A percentile compares a stretch with the other conserved stretches of the same genome.
Evolutionary conservation across 306 rosid species (phyloP).

Genomic region (Luffa aegyptiaca): DNA sequence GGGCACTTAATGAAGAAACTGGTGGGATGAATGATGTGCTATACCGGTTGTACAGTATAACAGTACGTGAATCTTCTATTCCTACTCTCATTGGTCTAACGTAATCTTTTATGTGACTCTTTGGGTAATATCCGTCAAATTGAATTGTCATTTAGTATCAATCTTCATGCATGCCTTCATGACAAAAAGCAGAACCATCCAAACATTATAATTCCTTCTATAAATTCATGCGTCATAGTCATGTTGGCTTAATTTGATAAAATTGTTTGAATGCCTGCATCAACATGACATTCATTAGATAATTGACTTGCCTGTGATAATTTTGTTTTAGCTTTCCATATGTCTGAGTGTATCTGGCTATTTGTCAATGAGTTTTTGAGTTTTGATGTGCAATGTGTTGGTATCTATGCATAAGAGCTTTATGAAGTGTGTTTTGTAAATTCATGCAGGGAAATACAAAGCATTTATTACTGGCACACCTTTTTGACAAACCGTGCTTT

Average conservation of each 20-base stretch:
- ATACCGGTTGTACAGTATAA: constrained; percentile 53
- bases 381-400: background rate
- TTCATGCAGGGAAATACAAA: constrained; percentile 42
- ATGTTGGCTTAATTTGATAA: background rate
- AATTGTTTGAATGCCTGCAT: background rate
- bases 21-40: constrained; percentile 99
- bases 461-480: constrained; percentile 74
- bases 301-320: background rate
- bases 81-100: constrained; percentile 4
- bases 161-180: background rate
- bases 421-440: constrained; percentile 2
- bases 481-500: constrained; percentile 88
- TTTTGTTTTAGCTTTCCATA: background rate
- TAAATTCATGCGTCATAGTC: background rate
- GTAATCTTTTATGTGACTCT: background rate
- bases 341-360: background rate
- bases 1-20: constrained; percentile 62
- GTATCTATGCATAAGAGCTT: background rate
- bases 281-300: background rate
- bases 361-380: background rate
- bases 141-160: background rate
- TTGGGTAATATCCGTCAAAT: background rate
- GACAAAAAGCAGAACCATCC: background rate
- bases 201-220: background rate
- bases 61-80: constrained; percentile 35